Conservation (phyloP, 805 yeast species). For the Yueomyces sinensis region DNA sequence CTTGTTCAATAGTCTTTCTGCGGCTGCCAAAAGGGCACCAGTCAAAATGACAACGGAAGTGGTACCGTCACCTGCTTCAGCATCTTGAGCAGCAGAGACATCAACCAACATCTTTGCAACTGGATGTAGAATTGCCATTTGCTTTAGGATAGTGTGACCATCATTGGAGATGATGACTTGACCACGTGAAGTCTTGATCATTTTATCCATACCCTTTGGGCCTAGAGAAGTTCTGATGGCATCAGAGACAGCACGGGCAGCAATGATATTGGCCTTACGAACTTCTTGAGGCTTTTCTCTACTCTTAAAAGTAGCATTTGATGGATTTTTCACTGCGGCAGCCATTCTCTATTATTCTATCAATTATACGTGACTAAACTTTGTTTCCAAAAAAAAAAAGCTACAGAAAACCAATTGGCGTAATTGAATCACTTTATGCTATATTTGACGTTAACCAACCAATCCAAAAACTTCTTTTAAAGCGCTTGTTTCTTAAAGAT, state of each 20-base stretch:
- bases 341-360: slow-evolving; percentile 1
- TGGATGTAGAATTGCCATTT: slow-evolving; percentile 98
- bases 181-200: slow-evolving; percentile 89
- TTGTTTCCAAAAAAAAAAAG: too few species aligned
- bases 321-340: slow-evolving; percentile 26
- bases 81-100: slow-evolving; percentile 93
- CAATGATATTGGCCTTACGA: slow-evolving; percentile 74
- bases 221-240: slow-evolving; percentile 93
- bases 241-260: slow-evolving; percentile 91
- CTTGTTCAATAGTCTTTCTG: slow-evolving; percentile 75
- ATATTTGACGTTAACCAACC: too few species aligned
- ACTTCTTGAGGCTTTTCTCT: slow-evolving; percentile 94
- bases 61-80: slow-evolving; percentile 99
- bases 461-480: too few species aligned
- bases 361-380: too few species aligned
- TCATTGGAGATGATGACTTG: slow-evolving; percentile 93
- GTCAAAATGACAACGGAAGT: slow-evolving; percentile 93
- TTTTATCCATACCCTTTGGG: slow-evolving; percentile 99
- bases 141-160: slow-evolving; percentile 92
- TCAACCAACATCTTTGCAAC: slow-evolving; percentile 98
- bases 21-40: slow-evolving; percentile 89
- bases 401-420: too few species aligned
- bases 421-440: too few species aligned
- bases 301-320: slow-evolving; percentile 83
- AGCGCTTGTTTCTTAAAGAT: too few species aligned